A percentile compares a stretch with the other conserved stretches of the same genome.
Conservation (phyloP, 192 early-diverging fungal genomes). For the Umbelopsis sp. region DNA sequence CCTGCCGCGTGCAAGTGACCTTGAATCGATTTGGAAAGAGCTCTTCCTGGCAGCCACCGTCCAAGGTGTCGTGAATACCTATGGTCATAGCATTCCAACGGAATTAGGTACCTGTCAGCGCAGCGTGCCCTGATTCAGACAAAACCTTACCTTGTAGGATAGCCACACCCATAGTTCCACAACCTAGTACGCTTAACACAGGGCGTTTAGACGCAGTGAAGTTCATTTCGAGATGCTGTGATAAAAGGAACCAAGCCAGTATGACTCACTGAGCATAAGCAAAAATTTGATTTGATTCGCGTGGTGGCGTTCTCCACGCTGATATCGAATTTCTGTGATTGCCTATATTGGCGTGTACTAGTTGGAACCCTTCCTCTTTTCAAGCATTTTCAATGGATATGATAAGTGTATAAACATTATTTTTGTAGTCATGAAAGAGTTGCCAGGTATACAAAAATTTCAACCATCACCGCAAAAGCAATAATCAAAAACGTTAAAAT, state of each 20-base stretch:
- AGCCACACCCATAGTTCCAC: slow-evolving; percentile 59
- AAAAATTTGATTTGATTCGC: not conserved
- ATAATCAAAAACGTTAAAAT: not conserved
- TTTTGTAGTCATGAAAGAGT: too few species aligned
- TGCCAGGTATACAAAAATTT: too few species aligned
- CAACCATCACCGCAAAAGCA: not conserved
- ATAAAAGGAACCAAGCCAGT: not conserved
- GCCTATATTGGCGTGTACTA: too few species aligned
- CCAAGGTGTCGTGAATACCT: slow-evolving; percentile 42
- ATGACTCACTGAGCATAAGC: not conserved
- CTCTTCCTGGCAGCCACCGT: slow-evolving; percentile 7
- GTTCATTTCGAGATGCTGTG: not conserved
- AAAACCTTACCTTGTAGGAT: slow-evolving; percentile 43
- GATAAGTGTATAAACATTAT: too few species aligned
- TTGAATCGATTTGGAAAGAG: slow-evolving; percentile 44
- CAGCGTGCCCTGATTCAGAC: not conserved
- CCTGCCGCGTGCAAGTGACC: slow-evolving; percentile 47
- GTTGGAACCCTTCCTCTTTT: too few species aligned
- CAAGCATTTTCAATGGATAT: too few species aligned
- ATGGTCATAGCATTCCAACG: too few species aligned
- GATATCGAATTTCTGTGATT: too few species aligned
- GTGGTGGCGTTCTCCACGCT: too few species aligned
- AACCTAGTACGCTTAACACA: slow-evolving; percentile 47
- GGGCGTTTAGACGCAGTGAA: not conserved
- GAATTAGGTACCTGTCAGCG: too few species aligned